Conservation (phyloP, 1,139 yeast genomes). For the Geotrichum fermentans region DNA sequence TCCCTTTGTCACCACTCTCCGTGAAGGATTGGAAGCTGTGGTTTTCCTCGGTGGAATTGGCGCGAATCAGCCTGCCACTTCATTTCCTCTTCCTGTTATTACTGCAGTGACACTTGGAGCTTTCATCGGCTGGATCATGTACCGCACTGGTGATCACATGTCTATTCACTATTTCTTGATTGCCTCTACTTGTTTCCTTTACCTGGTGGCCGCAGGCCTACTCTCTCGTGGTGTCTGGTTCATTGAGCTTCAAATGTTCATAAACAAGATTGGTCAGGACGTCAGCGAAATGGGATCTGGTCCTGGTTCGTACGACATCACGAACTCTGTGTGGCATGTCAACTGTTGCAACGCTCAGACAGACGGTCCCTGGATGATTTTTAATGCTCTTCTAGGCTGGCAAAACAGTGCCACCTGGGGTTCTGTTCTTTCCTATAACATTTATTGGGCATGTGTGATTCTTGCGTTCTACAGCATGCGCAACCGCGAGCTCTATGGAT, state of each 20-base stretch:
- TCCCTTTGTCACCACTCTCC: constrained; percentile 72
- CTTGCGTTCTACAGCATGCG: constrained; percentile 15
- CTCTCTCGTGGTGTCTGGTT: constrained; percentile 90
- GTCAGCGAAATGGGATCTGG: constrained; percentile 88
- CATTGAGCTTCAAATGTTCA: constrained; percentile 66
- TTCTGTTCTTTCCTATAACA: constrained; percentile 69
- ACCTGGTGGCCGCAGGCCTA: constrained; percentile 83
- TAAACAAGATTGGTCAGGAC: constrained; percentile 72
- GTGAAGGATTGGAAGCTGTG: constrained; percentile 88
- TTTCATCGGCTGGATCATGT: constrained; percentile 60
- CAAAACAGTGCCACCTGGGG: constrained; percentile 93
- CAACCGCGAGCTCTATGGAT: constrained; percentile 9
- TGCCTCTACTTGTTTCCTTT: constrained; percentile 77
- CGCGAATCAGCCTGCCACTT: constrained; percentile 62
- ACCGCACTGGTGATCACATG: constrained; percentile 71
- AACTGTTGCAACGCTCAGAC: constrained; percentile 91
- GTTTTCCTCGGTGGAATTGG: constrained; percentile 88
- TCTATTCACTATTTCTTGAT: constrained; percentile 78
- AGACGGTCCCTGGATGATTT: constrained; percentile 89
- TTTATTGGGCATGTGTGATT: constrained; percentile 70
- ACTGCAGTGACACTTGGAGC: constrained; percentile 66
- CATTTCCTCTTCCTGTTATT: constrained; percentile 80
- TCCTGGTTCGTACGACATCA: constrained; percentile 87
- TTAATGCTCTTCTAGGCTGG: constrained; percentile 94
- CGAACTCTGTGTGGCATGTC: constrained; percentile 86